Percentiles rank a stretch among this genome's conserved stretches.
These are phyloP conservation scores for Calonectria ilicicola DNA, from an alignment of 2,329 filamentous ascomycete genomes.

Conservation along the genomic window DNA sequence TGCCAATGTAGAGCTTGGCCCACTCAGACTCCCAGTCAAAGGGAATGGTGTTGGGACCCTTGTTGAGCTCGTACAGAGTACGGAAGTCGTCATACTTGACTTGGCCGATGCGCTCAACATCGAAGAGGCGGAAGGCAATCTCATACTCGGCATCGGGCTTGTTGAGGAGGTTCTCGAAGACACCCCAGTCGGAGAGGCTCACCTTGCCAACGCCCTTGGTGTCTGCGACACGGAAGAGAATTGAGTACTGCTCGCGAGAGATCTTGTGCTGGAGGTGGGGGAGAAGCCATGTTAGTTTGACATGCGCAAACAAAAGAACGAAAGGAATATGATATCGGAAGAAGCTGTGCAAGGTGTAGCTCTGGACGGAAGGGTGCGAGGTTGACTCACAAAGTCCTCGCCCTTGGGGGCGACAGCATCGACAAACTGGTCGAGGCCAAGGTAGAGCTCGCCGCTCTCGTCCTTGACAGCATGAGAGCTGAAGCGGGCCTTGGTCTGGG, in stretches of 20 bases:
- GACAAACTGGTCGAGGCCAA: slow-evolving; percentile 90
- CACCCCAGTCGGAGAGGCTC: slow-evolving; percentile 86
- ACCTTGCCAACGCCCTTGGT: slow-evolving; percentile 79
- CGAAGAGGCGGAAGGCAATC: slow-evolving; percentile 97
- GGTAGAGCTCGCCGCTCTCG: slow-evolving; percentile 80
- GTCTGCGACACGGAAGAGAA: slow-evolving; percentile 94
- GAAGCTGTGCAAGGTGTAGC: background rate
- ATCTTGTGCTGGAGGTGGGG: slow-evolving; percentile 84
- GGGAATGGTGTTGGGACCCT: slow-evolving; percentile 84
- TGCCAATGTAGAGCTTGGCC: slow-evolving; percentile 93
- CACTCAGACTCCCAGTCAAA: slow-evolving; percentile 99
- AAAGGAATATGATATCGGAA: background rate
- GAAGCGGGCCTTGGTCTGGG: slow-evolving; percentile 82
- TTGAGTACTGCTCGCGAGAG: slow-evolving; percentile 92
- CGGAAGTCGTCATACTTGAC: slow-evolving; percentile 94
- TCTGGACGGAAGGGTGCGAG: background rate
- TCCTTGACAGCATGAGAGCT: slow-evolving; percentile 81
- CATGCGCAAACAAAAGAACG: slow-evolving; percentile 1
- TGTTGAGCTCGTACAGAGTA: slow-evolving; percentile 87
- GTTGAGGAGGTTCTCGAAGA: slow-evolving; percentile 91
- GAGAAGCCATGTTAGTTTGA: slow-evolving; percentile 26
- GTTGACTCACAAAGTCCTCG: slow-evolving; percentile 87
- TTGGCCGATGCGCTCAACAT: slow-evolving; percentile 82
- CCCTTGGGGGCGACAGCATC: slow-evolving; percentile 86
- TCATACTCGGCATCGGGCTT: slow-evolving; percentile 99